Conservation (phyloP, 305 asterid genomes). For the Vinca major region DNA sequence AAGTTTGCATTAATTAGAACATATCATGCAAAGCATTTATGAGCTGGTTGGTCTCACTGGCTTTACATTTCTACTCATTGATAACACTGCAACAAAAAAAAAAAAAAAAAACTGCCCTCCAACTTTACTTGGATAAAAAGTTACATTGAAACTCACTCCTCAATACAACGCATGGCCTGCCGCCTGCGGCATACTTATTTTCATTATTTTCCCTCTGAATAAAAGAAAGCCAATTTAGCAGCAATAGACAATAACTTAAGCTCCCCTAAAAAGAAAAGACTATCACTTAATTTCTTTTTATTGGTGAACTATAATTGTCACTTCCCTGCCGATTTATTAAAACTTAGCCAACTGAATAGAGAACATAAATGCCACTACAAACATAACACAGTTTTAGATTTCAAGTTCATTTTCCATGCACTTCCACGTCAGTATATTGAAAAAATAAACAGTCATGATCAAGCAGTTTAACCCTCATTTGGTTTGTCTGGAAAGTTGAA, state of each 20-base stretch:
- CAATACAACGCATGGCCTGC: not conserved
- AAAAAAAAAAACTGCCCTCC: not conserved
- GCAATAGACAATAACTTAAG: too few species aligned
- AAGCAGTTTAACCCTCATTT: not conserved
- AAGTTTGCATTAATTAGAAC: not conserved
- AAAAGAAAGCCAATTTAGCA: too few species aligned
- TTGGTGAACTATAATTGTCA: not conserved
- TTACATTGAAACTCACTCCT: not conserved
- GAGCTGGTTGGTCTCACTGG: not conserved
- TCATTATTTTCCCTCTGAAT: not conserved
- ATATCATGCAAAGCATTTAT: not conserved
- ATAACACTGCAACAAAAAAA: too few species aligned
- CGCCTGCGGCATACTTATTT: not conserved
- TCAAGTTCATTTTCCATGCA: not conserved
- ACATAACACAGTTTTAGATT: not conserved
- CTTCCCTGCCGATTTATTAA: too few species aligned
- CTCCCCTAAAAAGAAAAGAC: too few species aligned
- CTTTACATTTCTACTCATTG: constrained; percentile 3
- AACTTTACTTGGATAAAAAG: not conserved
- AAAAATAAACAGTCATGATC: not conserved
- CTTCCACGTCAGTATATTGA: not conserved
- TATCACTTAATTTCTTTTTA: not conserved
- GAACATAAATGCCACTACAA: not conserved
- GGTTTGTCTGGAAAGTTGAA: not conserved
- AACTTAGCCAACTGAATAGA: not conserved